These are phyloP conservation scores for Magnaporthiopsis poae DNA, from an alignment of 2,329 filamentous ascomycete genomes.

Conservation along the genomic window DNA sequence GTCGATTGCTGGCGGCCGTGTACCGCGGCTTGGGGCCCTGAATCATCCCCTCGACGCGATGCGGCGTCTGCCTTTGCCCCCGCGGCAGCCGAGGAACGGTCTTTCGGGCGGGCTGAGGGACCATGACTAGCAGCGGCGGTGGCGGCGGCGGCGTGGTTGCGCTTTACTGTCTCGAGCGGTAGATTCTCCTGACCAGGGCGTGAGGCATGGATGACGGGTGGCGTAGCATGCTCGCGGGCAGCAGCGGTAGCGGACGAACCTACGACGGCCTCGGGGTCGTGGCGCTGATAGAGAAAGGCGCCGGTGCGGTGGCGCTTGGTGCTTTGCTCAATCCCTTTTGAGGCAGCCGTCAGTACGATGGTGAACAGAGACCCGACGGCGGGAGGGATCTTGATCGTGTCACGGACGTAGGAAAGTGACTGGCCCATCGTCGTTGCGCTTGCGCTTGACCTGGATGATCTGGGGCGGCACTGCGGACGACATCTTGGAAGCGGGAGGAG, in stretches of 20 bases:
- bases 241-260: constrained; percentile 11
- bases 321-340: constrained; percentile 32
- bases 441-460: constrained; percentile 52
- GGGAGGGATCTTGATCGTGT: constrained; percentile 7
- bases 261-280: constrained; percentile 26
- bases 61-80: not conserved
- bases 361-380: constrained; percentile 10
- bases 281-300: constrained; percentile 48
- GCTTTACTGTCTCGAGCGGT: constrained; percentile 13
- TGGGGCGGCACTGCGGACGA: constrained; percentile 41
- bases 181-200: constrained; percentile 27
- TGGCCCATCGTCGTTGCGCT: constrained; percentile 43
- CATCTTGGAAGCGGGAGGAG: constrained; percentile 26
- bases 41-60: not conserved
- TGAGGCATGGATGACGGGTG: constrained; percentile 41
- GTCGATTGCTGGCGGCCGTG: not conserved
- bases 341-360: constrained; percentile 11
- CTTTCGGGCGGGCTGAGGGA: constrained; percentile 8
- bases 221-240: too few species aligned
- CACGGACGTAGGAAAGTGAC: constrained; percentile 46
- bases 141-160: constrained; percentile 10
- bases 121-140: constrained; percentile 11
- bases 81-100: not conserved
- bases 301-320: constrained; percentile 44
- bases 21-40: constrained; percentile 2